Base-by-base conservation (phyloP, 2,329 filamentous ascomycete genomes). In the Apiospora hydei region DNA sequence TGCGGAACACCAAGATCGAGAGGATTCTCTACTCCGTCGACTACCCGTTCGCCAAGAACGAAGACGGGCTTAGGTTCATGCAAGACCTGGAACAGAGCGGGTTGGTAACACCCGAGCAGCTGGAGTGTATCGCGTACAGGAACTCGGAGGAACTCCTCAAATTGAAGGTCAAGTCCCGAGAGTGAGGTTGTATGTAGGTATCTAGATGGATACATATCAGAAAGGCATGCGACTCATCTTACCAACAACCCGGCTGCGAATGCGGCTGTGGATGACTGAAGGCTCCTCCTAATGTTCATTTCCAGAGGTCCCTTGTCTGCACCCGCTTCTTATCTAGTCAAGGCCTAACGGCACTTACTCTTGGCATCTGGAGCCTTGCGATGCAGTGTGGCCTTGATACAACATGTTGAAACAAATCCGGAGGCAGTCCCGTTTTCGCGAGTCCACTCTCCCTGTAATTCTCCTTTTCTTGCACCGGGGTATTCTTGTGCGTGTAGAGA, bases 1-100 rank as follows among this genome's bases (percentile, higher is more conserved):
- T 86, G 67, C 73, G 83, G 71, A 85, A 84, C 8, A 88, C 84
- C 1, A 82, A 80, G 24, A 81, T 84, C n/a, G 87, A 89, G 34
- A 82, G 82, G 18, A 83, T 91, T 1, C 71, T 91, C 76, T 90
- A 87, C 75, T 89, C 86, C 73, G 85, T 89, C 13, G 88, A 90
- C 75, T 90, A 89, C 74, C 89, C 88, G 0, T 89, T 90, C 69
- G 83, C 83, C 61, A 81, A 80, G 68, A 88, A 85, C 72, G 83
- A 86, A 72, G 84, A 84, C 18, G 88, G 88, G 0, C 77, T 82
- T 41, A 80, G 79, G 11, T 88, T 87, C 75, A 80, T 90, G 70
- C 76, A 83, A 69, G 85, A 87, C 72, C 77, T 90, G 57, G 80
- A 82, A 71, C 77, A 81, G 64, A 88, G 87, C 73, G 85, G 84